Evolutionary conservation across 2,329 filamentous ascomycete species (phyloP), one percentile per base, ranked within the genome.

Genomic region (Scedosporium dehoogii): DNA sequence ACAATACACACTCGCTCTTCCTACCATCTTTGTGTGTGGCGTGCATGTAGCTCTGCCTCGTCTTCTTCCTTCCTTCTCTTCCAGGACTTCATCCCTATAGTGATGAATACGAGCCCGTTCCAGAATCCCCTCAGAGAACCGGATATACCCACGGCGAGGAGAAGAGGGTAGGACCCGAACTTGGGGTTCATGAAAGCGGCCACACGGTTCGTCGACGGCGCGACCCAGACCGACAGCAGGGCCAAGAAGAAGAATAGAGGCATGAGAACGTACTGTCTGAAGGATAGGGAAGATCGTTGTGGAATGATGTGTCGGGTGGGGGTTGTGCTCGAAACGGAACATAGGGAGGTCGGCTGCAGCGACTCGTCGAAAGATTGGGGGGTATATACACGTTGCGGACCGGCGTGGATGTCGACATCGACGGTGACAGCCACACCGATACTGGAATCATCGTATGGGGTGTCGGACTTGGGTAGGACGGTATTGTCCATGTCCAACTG

Each of bases 211-310:
- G 58, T 59, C 18, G 58, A 59, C 12, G 58, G 58, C n/a, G 58
- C 58, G 6, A 59, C 58, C 58, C 58, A 59, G n/a, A 59, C 58
- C 5, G 58, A 59, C 3, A 59, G 41, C 10, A 59, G 18, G 12
- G 58, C 58, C 18, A 59, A 14, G 58, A 59, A 59, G 58, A 59
- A 59, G 41, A 59, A 59, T n/a, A 59, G 58, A 10, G 58, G 58
- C 58, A 59, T 59, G 25, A 59, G 41, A 23, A 59, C 41, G 58
- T 59, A 59, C 21, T 59, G 58, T 16, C 41, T 21, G 41, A 59
- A 59, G 41, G 58, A 59, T 16, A 59, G 58, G 38, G 58, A 16
- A 2, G 58, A 4, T 21, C 38, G 58, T 6, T 29, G 38, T 21
- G 23, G 58, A 10, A 33, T 3, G 41, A 41, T 18, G 41, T 46